These are phyloP conservation scores for Auxenochlorella pyrenoidosa DNA, from an alignment of 139 green algal species.

Conservation along the genomic window DNA sequence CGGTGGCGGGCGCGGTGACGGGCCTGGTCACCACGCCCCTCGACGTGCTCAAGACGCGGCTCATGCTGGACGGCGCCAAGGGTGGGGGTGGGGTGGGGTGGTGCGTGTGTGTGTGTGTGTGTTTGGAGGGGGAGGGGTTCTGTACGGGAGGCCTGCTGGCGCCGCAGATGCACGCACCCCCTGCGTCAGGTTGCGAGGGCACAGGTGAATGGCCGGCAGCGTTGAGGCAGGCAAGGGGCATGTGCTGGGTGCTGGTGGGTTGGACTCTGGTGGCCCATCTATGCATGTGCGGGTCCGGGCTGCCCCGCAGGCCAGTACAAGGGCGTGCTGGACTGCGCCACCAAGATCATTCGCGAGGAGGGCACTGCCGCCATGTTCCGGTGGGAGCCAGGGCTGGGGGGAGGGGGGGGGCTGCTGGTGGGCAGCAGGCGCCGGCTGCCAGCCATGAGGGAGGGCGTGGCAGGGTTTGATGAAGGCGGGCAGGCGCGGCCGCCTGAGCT, in stretches of 20 bases:
- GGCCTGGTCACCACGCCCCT: constrained; percentile 91
- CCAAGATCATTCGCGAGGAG: constrained; percentile 84
- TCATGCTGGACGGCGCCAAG: constrained; percentile 86
- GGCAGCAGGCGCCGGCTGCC: not conserved
- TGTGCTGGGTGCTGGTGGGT: too few species aligned
- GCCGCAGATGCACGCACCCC: too few species aligned
- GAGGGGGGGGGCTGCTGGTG: not conserved
- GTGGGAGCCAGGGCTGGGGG: not conserved
- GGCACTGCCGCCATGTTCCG: constrained; percentile 84
- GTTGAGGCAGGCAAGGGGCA: too few species aligned
- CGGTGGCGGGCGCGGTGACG: constrained; percentile 83
- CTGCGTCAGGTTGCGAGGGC: too few species aligned
- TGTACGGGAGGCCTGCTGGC: too few species aligned
- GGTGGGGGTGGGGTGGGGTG: not conserved
- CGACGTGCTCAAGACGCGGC: constrained; percentile 94
- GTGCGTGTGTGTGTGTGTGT: not conserved
- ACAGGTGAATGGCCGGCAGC: too few species aligned
- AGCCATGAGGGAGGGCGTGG: too few species aligned
- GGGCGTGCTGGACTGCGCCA: constrained; percentile 64
- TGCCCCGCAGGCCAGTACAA: constrained; percentile 62
- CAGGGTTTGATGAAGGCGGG: too few species aligned
- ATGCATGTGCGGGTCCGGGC: too few species aligned
- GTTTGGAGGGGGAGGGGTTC: too few species aligned
- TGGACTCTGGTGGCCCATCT: too few species aligned
- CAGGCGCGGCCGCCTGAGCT: too few species aligned